Evolutionary conservation across 2,329 filamentous ascomycete species (phyloP).

Genomic region (Myriosclerotinia duriaeana): DNA sequence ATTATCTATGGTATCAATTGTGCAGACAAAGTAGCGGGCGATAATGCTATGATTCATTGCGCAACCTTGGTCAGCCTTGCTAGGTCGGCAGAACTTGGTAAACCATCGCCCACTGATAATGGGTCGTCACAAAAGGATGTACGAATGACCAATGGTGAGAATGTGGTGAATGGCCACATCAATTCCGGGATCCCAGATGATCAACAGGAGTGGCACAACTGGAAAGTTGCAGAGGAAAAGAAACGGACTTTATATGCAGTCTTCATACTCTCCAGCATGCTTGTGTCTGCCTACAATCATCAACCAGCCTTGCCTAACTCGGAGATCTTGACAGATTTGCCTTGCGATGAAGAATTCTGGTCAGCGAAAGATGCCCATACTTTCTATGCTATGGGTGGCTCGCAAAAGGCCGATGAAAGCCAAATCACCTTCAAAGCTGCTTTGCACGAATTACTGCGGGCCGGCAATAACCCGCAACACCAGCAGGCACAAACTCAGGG

Average conservation of each 20-base stretch:
- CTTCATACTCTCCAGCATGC: constrained; percentile 85
- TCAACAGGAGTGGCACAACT: constrained; percentile 78
- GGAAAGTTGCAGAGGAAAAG: constrained; percentile 85
- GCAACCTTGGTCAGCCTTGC: constrained; percentile 88
- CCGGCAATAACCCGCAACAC: constrained; percentile 65
- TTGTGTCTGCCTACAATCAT: constrained; percentile 92
- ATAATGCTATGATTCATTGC: constrained; percentile 90
- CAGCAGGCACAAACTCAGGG: constrained; percentile 47
- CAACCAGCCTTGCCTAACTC: constrained; percentile 89
- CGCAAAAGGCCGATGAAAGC: constrained; percentile 66
- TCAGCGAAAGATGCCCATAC: constrained; percentile 77
- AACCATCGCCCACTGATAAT: constrained; percentile 42
- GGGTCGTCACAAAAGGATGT: constrained; percentile 44
- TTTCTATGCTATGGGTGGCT: constrained; percentile 77
- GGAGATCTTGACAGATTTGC: constrained; percentile 83
- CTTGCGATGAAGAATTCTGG: constrained; percentile 91
- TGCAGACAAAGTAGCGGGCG: constrained; percentile 83
- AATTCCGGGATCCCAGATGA: constrained; percentile 52
- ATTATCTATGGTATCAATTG: constrained; percentile 95
- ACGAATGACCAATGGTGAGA: constrained; percentile 53
- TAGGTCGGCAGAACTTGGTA: constrained; percentile 77
- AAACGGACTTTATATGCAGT: constrained; percentile 91
- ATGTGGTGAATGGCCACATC: constrained; percentile 51
- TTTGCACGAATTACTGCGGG: constrained; percentile 74
- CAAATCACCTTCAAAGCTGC: constrained; percentile 78